Evolutionary conservation across 805 yeast genomes (phyloP).

Genomic region (Maudiozyma pseudohumilis): DNA sequence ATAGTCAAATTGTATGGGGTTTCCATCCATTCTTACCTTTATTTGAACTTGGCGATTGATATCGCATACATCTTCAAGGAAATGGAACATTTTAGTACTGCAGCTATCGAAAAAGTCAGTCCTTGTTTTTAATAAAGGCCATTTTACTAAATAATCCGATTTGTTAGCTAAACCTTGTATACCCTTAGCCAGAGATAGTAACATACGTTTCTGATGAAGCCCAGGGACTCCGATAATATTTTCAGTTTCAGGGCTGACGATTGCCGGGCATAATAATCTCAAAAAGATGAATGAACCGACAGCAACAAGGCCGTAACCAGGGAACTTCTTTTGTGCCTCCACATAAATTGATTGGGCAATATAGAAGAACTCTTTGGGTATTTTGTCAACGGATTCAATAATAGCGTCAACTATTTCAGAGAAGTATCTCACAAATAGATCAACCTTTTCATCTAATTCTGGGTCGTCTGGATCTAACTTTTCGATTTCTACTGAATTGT

Average conservation of each 20-base stretch:
- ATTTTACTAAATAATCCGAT: slow-evolving; percentile 52
- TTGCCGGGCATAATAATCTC: slow-evolving; percentile 77
- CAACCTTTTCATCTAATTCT: slow-evolving; percentile 33
- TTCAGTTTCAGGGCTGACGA: slow-evolving; percentile 69
- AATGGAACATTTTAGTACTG: slow-evolving; percentile 32
- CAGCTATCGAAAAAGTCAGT: slow-evolving; percentile 34
- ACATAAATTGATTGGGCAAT: slow-evolving; percentile 58
- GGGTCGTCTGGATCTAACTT: slow-evolving; percentile 33
- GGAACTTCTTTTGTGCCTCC: slow-evolving; percentile 51
- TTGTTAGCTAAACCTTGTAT: slow-evolving; percentile 85
- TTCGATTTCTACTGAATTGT: slow-evolving; percentile 57
- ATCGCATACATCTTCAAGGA: slow-evolving; percentile 32
- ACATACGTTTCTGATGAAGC: slow-evolving; percentile 45
- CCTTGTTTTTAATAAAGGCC: slow-evolving; percentile 43
- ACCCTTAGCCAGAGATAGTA: slow-evolving; percentile 71
- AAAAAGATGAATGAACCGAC: slow-evolving; percentile 83
- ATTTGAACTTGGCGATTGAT: slow-evolving; percentile 15
- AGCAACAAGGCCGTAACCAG: slow-evolving; percentile 56
- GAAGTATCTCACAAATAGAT: slow-evolving; percentile 47
- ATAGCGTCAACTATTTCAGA: slow-evolving; percentile 50
- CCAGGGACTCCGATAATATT: slow-evolving; percentile 32
- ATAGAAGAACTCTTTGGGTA: slow-evolving; percentile 65
- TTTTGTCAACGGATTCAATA: slow-evolving; percentile 39
- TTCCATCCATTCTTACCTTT: slow-evolving; percentile 12
- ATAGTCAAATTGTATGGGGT: slow-evolving; percentile 21